Percentiles rank a stretch among this genome's conserved stretches.
Conservation (phyloP, 2,329 filamentous ascomycete species). For the Acrocalymma vagum region DNA sequence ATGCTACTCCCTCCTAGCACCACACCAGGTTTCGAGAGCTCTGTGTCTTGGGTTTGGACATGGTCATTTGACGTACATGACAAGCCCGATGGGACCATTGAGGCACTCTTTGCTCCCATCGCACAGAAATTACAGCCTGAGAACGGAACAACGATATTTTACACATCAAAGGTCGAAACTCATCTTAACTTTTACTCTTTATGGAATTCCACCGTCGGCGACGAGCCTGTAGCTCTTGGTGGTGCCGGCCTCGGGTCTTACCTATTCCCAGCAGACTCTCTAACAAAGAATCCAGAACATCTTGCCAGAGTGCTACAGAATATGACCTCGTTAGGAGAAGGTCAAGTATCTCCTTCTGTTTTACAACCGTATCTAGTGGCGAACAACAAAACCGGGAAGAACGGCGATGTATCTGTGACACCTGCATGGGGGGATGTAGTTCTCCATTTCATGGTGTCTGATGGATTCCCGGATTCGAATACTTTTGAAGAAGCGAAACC, state of each 20-base stretch:
- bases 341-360: neutral
- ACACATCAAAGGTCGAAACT: neutral
- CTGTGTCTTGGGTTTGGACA: too few relatives aligned
- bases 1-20: neutral
- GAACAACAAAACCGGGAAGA: constrained; percentile 1
- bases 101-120: constrained; percentile 3
- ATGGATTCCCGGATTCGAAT: neutral
- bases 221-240: neutral
- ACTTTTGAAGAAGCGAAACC: constrained; percentile 7
- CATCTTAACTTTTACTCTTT: constrained; percentile 1
- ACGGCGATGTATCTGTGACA: constrained; percentile 1
- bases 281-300: too few relatives aligned
- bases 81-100: neutral
- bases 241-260: neutral
- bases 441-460: constrained; percentile 1
- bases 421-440: constrained; percentile 6
- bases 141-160: constrained; percentile 3
- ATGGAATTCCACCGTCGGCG: constrained; percentile 2
- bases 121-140: neutral
- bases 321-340: too few relatives aligned
- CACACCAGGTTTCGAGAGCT: too few relatives aligned
- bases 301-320: too few relatives aligned
- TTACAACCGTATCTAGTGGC: neutral
- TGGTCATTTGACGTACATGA: too few relatives aligned
- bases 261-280: too few relatives aligned